Evolutionary conservation across 148 eudicot species (phyloP).

Genomic region (Amaranthus palmeri): DNA sequence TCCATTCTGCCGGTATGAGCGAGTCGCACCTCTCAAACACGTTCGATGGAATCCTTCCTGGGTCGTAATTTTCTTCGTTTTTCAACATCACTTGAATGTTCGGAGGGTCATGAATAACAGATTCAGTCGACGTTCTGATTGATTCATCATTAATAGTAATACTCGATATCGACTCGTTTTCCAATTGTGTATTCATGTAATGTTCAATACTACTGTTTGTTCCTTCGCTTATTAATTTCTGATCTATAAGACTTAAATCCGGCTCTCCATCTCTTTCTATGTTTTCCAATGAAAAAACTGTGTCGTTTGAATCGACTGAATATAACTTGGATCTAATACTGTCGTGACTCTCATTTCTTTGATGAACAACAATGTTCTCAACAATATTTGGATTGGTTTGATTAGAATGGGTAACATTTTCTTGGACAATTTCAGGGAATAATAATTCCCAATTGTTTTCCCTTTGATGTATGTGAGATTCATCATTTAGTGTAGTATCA

Average conservation of each 20-base stretch:
- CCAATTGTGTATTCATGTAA: background rate
- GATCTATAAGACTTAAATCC: constrained; percentile 22
- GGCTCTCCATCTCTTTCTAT: background rate
- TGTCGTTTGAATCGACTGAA: background rate
- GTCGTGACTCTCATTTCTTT: background rate
- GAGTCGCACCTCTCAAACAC: constrained; percentile 30
- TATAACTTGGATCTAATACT: background rate
- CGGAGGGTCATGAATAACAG: constrained; percentile 30
- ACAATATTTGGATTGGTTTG: background rate
- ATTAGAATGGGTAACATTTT: background rate
- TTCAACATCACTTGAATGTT: constrained; percentile 41
- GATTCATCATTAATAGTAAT: constrained; percentile 7
- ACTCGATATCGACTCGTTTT: background rate
- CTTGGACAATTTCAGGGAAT: constrained; percentile 22
- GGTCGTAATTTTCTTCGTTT: constrained; percentile 27
- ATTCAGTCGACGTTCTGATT: background rate
- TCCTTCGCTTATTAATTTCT: constrained; percentile 5
- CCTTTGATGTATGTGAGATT: background rate
- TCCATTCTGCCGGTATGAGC: constrained; percentile 26
- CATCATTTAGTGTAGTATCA: background rate
- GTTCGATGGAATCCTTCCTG: constrained; percentile 30
- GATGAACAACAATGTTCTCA: background rate
- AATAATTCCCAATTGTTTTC: constrained; percentile 19
- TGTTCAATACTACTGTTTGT: background rate
- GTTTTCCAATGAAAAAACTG: background rate